phyloP scores from a whole-genome alignment of 2,329 filamentous ascomycete genomes.

The Cladosporium sphaerospermum region DNA sequence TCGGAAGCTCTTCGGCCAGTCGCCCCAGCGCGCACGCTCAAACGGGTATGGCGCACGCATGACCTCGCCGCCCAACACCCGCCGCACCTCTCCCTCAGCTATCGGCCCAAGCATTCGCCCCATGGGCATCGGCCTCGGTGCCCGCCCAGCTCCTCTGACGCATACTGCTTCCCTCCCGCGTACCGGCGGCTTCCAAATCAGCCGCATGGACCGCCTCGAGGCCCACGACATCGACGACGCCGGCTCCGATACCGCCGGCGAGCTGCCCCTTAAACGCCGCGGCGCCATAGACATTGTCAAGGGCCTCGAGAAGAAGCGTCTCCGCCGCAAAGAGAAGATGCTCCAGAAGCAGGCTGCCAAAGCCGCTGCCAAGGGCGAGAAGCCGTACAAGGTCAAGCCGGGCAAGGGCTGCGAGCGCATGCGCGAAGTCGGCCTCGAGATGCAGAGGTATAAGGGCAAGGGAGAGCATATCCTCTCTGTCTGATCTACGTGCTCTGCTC shows the following conservation, averaged over 20 bases:
- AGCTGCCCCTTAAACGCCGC: slow-evolving; percentile 59
- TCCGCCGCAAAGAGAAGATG: slow-evolving; percentile 87
- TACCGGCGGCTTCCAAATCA: slow-evolving; percentile 56
- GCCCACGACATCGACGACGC: slow-evolving; percentile 36
- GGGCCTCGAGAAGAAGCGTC: slow-evolving; percentile 87
- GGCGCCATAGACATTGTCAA: slow-evolving; percentile 98
- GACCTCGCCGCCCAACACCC: slow-evolving; percentile 63
- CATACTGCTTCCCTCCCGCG: slow-evolving; percentile 84
- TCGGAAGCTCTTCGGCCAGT: slow-evolving; percentile 56
- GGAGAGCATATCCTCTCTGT: slow-evolving; percentile 44
- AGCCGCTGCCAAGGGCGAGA: slow-evolving; percentile 54
- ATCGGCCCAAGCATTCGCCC: slow-evolving; percentile 43
- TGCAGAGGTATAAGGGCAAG: slow-evolving; percentile 72
- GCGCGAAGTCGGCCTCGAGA: slow-evolving; percentile 81
- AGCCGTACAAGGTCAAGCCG: slow-evolving; percentile 65
- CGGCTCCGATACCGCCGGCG: slow-evolving; percentile 33
- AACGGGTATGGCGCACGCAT: slow-evolving; percentile 33
- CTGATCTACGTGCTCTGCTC: slow-evolving; percentile 19
- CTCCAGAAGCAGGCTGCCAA: slow-evolving; percentile 84
- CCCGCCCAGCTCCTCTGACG: slow-evolving; percentile 58
- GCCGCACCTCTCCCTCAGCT: slow-evolving; percentile 36
- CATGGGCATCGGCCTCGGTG: slow-evolving; percentile 43
- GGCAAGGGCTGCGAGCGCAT: slow-evolving; percentile 90
- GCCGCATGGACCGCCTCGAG: slow-evolving; percentile 23
- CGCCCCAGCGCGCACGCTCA: slow-evolving; percentile 57